Conservation (phyloP, 768 basidiomycete genomes). For the Kwoniella dejecticola region DNA sequence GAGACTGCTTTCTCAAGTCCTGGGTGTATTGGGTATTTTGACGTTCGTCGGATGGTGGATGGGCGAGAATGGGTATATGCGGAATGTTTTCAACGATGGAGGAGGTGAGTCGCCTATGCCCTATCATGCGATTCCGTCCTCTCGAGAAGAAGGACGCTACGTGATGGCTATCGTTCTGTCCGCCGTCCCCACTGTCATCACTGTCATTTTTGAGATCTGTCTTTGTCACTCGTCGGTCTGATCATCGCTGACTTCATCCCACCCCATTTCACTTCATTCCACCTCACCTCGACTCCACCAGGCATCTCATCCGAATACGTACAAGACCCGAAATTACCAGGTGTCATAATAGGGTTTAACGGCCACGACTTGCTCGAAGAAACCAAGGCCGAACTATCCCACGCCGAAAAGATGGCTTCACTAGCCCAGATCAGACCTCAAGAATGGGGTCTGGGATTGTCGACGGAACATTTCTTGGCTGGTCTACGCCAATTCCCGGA, state of each 20-base stretch:
- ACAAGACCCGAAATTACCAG: not conserved
- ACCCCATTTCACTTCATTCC: no score
- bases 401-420: constrained; percentile 18
- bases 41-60: constrained; percentile 13
- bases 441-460: constrained; percentile 38
- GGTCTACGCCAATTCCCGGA: constrained; percentile 35
- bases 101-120: not conserved
- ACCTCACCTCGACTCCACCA: no score
- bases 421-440: constrained; percentile 9
- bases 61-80: no score
- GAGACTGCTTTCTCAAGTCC: constrained; percentile 12
- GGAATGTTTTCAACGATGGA: not conserved
- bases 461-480: constrained; percentile 18
- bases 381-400: not conserved
- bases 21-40: constrained; percentile 8
- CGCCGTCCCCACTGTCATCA: no score
- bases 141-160: no score
- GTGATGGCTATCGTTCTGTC: no score
- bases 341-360: constrained; percentile 7
- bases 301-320: no score
- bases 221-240: no score
- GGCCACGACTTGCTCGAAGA: not conserved
- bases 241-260: no score
- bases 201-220: no score
- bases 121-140: no score